These are phyloP conservation scores for Candida ponderosae DNA, from an alignment of 805 yeast genomes.

Conservation along the genomic window DNA sequence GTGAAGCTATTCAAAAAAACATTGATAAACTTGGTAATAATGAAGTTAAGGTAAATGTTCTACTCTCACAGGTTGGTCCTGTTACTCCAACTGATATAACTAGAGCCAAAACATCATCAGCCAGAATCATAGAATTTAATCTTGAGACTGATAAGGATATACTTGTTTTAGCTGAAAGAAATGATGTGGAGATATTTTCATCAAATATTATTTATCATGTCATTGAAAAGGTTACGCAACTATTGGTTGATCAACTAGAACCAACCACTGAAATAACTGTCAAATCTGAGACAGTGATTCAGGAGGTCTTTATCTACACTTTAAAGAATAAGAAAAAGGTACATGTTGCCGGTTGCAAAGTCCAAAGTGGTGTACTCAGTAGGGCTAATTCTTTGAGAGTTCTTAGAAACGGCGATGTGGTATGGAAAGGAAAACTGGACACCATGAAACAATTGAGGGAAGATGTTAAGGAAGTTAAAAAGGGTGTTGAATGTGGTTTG, in stretches of 20 bases:
- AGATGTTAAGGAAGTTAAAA: constrained; percentile 66
- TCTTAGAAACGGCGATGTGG: constrained; percentile 37
- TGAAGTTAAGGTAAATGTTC: constrained; percentile 64
- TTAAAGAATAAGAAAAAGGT: constrained; percentile 44
- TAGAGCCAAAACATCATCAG: constrained; percentile 62
- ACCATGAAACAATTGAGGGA: constrained; percentile 79
- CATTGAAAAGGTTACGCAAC: constrained; percentile 73
- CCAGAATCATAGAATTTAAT: constrained; percentile 75
- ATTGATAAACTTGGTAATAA: constrained; percentile 80
- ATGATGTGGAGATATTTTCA: constrained; percentile 49
- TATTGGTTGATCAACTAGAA: constrained; percentile 49
- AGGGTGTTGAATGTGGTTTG: constrained; percentile 89
- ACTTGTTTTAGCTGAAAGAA: constrained; percentile 45
- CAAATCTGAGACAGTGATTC: constrained; percentile 58
- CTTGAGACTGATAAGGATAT: constrained; percentile 56
- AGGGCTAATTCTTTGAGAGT: constrained; percentile 54
- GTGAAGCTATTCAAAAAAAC: constrained; percentile 85
- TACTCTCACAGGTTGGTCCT: constrained; percentile 72
- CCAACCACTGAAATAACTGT: constrained; percentile 63
- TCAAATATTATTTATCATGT: constrained; percentile 82
- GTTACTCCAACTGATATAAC: constrained; percentile 62
- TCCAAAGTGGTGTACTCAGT: constrained; percentile 57
- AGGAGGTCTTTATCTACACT: constrained; percentile 65
- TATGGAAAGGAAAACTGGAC: constrained; percentile 54
- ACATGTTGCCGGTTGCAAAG: constrained; percentile 84